Evolutionary conservation across 129 eudicot species (phyloP).

Genomic region (Mikania micrantha): DNA sequence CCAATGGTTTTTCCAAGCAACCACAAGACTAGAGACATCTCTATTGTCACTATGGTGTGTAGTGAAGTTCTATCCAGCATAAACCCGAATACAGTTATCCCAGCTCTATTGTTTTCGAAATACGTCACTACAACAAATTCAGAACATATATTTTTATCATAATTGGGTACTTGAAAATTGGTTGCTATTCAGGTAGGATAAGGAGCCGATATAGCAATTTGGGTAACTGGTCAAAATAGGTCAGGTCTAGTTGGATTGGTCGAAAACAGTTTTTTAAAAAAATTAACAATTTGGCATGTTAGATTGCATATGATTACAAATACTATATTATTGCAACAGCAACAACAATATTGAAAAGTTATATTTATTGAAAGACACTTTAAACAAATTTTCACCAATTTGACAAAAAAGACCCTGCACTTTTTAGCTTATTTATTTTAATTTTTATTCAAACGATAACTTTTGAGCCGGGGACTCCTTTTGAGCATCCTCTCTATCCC

Average conservation of each 20-base stretch:
- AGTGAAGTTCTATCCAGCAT: conserved; percentile 65
- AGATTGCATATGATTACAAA: not conserved
- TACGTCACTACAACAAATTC: conserved; percentile 48
- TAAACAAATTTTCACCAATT: not conserved
- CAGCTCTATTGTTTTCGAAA: conserved; percentile 63
- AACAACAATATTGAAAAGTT: not conserved
- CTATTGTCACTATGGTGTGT: conserved; percentile 46
- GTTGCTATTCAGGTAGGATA: not conserved
- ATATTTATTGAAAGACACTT: not conserved
- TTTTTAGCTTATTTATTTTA: not conserved
- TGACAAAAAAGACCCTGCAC: not conserved
- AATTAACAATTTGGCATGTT: not conserved
- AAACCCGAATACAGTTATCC: conserved; percentile 69
- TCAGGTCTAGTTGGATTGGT: not conserved
- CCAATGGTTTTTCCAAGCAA: conserved; percentile 54
- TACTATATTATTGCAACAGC: not conserved
- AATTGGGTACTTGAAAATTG: not conserved
- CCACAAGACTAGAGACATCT: conserved; percentile 58
- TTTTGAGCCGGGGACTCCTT: too few species aligned
- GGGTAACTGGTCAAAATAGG: not conserved
- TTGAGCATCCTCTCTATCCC: too few species aligned
- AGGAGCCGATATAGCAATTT: not conserved
- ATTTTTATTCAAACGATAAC: too few species aligned
- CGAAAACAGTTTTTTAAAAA: not conserved
- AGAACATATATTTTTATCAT: not conserved